phyloP scores from a whole-genome alignment of 176 grass and related monocot genomes.

The Eleusine coracana region DNA sequence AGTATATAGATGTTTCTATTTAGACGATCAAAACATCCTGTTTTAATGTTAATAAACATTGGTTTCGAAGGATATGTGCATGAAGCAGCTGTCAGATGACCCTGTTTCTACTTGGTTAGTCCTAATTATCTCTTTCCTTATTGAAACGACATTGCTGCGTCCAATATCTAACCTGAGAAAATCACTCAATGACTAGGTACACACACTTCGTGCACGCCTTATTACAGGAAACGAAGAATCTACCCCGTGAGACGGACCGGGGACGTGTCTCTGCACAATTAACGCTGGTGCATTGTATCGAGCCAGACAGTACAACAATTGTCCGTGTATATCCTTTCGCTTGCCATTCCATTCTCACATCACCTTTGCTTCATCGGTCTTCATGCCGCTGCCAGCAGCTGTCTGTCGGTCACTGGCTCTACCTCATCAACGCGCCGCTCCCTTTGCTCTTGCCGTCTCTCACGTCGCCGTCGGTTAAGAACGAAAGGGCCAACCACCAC shows the following conservation, averaged over 20 bases:
- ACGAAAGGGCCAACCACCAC: not conserved
- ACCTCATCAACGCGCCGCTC: slow-evolving; percentile 4
- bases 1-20: no score
- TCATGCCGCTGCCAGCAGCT: not conserved
- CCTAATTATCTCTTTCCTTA: no score
- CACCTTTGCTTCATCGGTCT: not conserved
- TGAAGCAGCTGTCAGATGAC: no score
- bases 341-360: not conserved
- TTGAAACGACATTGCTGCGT: no score
- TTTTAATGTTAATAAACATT: no score
- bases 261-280: not conserved
- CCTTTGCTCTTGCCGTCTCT: not conserved
- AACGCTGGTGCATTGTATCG: not conserved
- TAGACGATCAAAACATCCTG: no score
- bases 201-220: not conserved
- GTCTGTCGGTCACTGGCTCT: not conserved
- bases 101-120: no score
- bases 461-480: slow-evolving; percentile 10
- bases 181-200: no score
- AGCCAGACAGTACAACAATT: not conserved
- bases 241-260: no score
- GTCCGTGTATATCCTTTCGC: not conserved
- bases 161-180: no score
- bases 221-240: no score
- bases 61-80: no score